Evolutionary conservation across 2,329 filamentous ascomycete genomes (phyloP).

Genomic region (Chaetomium sp.): DNA sequence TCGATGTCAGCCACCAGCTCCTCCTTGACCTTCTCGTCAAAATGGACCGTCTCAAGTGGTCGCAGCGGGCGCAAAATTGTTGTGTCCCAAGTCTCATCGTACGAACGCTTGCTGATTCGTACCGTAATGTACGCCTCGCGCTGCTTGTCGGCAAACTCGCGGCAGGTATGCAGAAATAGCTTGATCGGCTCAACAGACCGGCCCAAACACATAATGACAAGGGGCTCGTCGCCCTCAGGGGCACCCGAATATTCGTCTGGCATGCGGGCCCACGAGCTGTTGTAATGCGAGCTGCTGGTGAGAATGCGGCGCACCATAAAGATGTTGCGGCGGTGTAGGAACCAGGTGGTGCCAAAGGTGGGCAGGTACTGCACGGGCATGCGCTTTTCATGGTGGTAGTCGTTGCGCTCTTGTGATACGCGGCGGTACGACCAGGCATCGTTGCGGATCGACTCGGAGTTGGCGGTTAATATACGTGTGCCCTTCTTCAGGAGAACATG

Average conservation of each 20-base stretch:
- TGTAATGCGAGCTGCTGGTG: conserved; percentile 14
- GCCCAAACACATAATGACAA: conserved; percentile 35
- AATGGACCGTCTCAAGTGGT: conserved; percentile 32
- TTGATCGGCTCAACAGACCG: conserved; percentile 44
- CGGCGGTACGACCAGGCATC: conserved; percentile 29
- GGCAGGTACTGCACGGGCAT: conserved; percentile 33
- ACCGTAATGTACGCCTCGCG: conserved; percentile 33
- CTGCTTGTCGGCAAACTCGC: conserved; percentile 38
- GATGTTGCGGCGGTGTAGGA: conserved; percentile 28
- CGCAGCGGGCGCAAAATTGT: conserved; percentile 31
- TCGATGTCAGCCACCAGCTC: conserved; percentile 62
- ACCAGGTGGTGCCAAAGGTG: conserved; percentile 34
- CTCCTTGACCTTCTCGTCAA: conserved; percentile 44
- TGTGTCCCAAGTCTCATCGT: conserved; percentile 30
- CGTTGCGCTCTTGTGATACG: conserved; percentile 25
- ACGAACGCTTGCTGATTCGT: conserved; percentile 26
- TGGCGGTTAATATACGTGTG: conserved; percentile 31
- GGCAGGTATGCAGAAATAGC: conserved; percentile 38
- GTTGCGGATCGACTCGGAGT: conserved; percentile 28
- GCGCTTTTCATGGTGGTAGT: conserved; percentile 30
- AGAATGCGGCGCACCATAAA: conserved; percentile 33
- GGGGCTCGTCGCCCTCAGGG: conserved; percentile 32
- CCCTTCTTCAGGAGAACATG: conserved; percentile 28
- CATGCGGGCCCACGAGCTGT: conserved; percentile 16
- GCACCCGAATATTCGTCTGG: conserved; percentile 31